Base-by-base conservation (phyloP, 2,329 filamentous ascomycete species). In the Penicillium vulpinum region DNA sequence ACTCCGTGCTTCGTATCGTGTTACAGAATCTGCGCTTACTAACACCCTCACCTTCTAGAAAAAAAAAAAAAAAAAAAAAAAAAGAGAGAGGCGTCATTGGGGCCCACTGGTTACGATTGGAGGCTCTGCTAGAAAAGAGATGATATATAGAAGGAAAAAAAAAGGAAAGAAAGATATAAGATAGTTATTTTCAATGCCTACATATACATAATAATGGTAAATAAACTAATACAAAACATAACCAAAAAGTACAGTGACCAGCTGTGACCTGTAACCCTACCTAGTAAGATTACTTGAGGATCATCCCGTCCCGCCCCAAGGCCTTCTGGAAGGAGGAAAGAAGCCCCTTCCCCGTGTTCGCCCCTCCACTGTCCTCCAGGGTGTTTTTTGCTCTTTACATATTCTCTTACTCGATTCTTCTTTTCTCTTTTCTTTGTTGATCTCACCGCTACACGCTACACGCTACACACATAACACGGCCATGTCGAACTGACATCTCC, bases 11-110 rank as follows among this genome's bases (percentile, higher is more conserved):
- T n/a, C n/a, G n/a, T n/a, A n/a, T n/a, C n/a, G 29, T 41, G 53
- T 51, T 46, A 56, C 47, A 26, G 47, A 56, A 54, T 47, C 52
- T 31, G 29, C 16, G 56, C 49, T 65, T 47, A 63, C 38, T 65
- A 58, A 66, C 46, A 29, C 24, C 54, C 61, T 59, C 59, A 38
- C 58, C 63, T 67, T 67, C 64, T 65, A 67, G 62, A 67, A 66
- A 58, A 44, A 60, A 63, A 62, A 43, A 49, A 56, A 59, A 53
- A 43, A 26, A 38, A 24, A 44, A 24, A 46, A 33, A 33, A 33
- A 51, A 54, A 45, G 38, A 52, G 47, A 51, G 40, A 59, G 61
- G 62, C 62, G 56, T 61, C 55, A 62, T 59, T 51, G 61, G 58
- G 58, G 47, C 48, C 62, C 61, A 62, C 62, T 46, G 46, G 21